A percentile compares a stretch with the other conserved stretches of the same genome.
Evolutionary conservation across 331 rosid genomes (phyloP).

Genomic region (Spiraea crenata): DNA sequence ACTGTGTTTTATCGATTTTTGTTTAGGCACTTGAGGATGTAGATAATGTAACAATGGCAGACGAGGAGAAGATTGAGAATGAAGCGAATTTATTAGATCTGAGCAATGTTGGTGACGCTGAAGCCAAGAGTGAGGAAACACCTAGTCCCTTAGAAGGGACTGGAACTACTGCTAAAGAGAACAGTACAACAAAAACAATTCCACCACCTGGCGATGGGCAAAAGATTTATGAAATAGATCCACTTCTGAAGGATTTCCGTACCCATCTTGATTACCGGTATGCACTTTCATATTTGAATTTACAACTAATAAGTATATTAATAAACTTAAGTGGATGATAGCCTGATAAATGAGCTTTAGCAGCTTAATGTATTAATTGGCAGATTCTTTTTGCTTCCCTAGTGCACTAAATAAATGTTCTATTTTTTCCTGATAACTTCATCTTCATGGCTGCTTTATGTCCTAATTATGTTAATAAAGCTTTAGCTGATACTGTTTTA

Average conservation of each 20-base stretch:
- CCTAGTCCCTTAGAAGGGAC: constrained; percentile 33
- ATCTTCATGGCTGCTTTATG: constrained; percentile 12
- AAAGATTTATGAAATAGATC: constrained; percentile 75
- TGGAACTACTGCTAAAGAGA: constrained; percentile 22
- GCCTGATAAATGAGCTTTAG: not conserved
- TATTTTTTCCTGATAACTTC: not conserved
- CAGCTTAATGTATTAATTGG: not conserved
- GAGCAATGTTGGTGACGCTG: constrained; percentile 25
- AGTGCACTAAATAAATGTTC: not conserved
- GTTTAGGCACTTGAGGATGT: constrained; percentile 36
- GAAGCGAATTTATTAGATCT: constrained; percentile 29
- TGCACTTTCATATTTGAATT: not conserved
- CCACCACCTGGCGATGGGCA: constrained; percentile 80
- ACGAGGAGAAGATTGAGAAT: constrained; percentile 32
- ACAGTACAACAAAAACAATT: constrained; percentile 40
- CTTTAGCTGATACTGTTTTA: constrained; percentile 14
- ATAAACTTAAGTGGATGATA: constrained; percentile 21
- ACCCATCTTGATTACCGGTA: constrained; percentile 80
- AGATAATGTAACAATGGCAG: constrained; percentile 40
- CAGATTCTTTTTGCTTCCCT: constrained; percentile 1
- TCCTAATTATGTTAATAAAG: constrained; percentile 5
- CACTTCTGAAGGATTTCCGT: constrained; percentile 40
- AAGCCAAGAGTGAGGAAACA: constrained; percentile 39
- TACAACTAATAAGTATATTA: not conserved
- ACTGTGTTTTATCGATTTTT: constrained; percentile 7